Evolutionary conservation across 306 rosid genomes (phyloP), one percentile per base, ranked within the genome.

Genomic region (Vigna angularis): DNA sequence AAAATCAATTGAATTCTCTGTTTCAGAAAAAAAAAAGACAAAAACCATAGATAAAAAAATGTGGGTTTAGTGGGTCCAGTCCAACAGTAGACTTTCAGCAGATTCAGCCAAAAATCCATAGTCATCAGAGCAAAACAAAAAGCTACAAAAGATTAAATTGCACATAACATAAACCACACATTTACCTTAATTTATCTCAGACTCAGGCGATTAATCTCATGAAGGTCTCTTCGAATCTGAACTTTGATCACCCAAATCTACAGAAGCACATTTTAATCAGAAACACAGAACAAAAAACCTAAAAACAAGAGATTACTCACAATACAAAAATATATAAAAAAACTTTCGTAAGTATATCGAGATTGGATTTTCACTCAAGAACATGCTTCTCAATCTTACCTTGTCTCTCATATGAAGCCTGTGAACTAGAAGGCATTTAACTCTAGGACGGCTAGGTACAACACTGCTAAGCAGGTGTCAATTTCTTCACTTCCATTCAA

Each of bases 361-460:
- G 44, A 49, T 42, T 76, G 75, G 13, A 44, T 36, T 26, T 18
- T 30, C 47, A 47, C 40, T 45, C 42, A 64, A 10, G 68, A 69
- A 45, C 63, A 45, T 22, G 15, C 42, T 8, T 52, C 12, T 53
- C 16, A 48, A 64, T 73, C 73, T 16, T 50, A 13, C 63, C 17
- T 3, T 17, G n/a, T 42, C 76, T 18, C n/a, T 34, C 74, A 66
- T 36, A 45, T 6, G 40, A 15, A 82, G 51, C 71, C 8, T 9
- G 77, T 65, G 82, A 69, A 32, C 0, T 11, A 13, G 47, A 75
- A 79, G 9, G 55, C 79, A 50, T 74, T 85, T 75, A 30, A 26
- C 57, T 48, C 4, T 7, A 55, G 4, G 53, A 65, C 77, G 15
- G 64, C 65, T 26, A 48, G 47, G 57, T 13, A 56, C 48, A 73